A percentile compares a stretch with the other conserved stretches of the same genome.
Evolutionary conservation across 441 rosid genomes (phyloP).

Genomic region (Macaranga tanarius): DNA sequence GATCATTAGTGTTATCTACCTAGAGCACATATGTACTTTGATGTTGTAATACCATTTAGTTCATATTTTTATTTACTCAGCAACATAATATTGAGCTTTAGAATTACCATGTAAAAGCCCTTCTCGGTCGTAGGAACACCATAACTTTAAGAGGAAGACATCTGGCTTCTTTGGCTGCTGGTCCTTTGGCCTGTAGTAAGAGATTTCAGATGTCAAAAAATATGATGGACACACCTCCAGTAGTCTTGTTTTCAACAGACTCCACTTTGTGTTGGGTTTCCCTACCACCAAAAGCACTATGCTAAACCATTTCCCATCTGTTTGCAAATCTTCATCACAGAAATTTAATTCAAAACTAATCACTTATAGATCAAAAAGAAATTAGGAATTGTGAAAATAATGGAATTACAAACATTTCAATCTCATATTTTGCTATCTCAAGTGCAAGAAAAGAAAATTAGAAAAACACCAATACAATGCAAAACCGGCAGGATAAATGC

Average conservation of each 20-base stretch:
- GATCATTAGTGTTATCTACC: too few relatives aligned
- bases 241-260: constrained; percentile 53
- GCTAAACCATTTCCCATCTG: constrained; percentile 77
- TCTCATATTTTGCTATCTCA: background rate
- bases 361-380: background rate
- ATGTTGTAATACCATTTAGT: background rate
- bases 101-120: constrained; percentile 53
- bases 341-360: constrained; percentile 10
- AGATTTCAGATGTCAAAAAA: constrained; percentile 47
- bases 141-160: constrained; percentile 62
- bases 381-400: background rate
- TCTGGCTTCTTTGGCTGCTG: constrained; percentile 38
- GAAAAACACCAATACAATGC: background rate
- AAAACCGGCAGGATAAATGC: background rate
- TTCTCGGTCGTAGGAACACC: constrained; percentile 54
- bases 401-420: background rate
- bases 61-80: background rate
- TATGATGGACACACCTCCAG: constrained; percentile 63
- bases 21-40: background rate
- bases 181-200: constrained; percentile 39
- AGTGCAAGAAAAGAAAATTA: background rate
- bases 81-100: background rate
- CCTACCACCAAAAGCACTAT: constrained; percentile 63
- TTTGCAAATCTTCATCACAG: constrained; percentile 44
- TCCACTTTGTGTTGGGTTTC: constrained; percentile 49